Evolutionary conservation across 1,139 yeast species (phyloP).

Genomic region (Spencermartinsiella ligniputridi): DNA sequence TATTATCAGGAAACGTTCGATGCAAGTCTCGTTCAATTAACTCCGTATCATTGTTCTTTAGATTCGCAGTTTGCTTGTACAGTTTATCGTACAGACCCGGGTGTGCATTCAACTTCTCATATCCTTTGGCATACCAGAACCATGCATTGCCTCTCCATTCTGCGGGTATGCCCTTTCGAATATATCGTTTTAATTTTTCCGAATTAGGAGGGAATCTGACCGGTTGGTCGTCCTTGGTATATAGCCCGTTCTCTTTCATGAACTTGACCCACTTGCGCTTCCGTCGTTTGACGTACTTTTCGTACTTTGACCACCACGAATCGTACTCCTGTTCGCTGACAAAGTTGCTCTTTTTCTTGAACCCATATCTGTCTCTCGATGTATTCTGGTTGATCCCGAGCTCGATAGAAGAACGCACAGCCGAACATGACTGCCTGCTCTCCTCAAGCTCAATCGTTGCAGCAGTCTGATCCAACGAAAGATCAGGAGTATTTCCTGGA

Average conservation of each 20-base stretch:
- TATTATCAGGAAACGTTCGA: conserved; percentile 91
- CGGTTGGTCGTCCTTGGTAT: conserved; percentile 25
- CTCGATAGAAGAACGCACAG: conserved; percentile 13
- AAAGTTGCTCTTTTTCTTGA: conserved; percentile 57
- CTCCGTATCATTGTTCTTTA: conserved; percentile 70
- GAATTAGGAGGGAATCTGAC: conserved; percentile 70
- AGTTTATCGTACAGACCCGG: conserved; percentile 69
- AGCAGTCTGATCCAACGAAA: background rate
- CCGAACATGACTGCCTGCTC: conserved; percentile 7
- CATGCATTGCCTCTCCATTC: conserved; percentile 97
- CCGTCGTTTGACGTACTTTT: conserved; percentile 57
- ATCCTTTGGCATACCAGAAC: conserved; percentile 95
- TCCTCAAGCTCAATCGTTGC: background rate
- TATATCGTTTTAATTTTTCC: conserved; percentile 72
- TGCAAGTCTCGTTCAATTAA: conserved; percentile 90
- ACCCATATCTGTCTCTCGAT: conserved; percentile 73
- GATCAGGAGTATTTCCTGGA: background rate
- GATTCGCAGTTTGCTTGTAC: conserved; percentile 48
- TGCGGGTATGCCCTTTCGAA: conserved; percentile 90
- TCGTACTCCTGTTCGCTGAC: conserved; percentile 58
- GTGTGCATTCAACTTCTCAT: conserved; percentile 64
- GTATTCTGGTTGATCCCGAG: conserved; percentile 3
- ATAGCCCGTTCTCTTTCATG: conserved; percentile 65
- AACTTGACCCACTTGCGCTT: conserved; percentile 71
- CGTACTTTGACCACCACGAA: conserved; percentile 66